A percentile compares a stretch with the other conserved stretches of the same genome.
Conservation (phyloP, 2,329 filamentous ascomycete genomes). For the Aciculosporium take region DNA sequence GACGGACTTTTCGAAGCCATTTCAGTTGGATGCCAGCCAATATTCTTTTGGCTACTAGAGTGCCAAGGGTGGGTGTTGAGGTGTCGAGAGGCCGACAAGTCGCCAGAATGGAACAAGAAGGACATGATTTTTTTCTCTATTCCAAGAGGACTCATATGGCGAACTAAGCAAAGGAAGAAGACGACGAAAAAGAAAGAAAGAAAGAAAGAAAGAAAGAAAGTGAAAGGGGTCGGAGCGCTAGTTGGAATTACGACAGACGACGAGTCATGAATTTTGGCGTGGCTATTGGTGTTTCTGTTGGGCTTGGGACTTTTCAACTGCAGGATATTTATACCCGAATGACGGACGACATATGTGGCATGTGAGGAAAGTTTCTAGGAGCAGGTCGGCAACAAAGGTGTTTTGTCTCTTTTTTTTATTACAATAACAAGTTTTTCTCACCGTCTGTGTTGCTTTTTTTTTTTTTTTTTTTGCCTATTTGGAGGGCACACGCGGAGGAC, state of each 20-base stretch:
- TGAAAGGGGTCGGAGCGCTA: background rate
- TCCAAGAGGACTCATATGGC: background rate
- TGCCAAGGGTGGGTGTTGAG: too few species aligned
- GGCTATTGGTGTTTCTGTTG: slow-evolving; percentile 1
- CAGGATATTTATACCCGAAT: slow-evolving; percentile 17
- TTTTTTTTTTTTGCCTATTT: background rate
- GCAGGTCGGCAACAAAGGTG: background rate
- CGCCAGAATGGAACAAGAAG: background rate
- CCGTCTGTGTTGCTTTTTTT: too few species aligned
- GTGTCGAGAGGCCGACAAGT: background rate
- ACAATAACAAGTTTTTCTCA: too few species aligned
- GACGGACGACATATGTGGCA: slow-evolving; percentile 3
- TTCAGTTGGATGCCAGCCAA: slow-evolving; percentile 32
- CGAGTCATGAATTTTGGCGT: background rate
- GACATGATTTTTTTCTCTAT: background rate
- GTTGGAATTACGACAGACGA: background rate
- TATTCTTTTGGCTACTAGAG: slow-evolving; percentile 18
- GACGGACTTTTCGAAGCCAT: slow-evolving; percentile 37
- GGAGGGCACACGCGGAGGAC: too few species aligned
- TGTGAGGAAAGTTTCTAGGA: background rate
- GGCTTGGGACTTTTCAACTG: slow-evolving; percentile 9
- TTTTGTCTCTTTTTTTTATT: background rate
- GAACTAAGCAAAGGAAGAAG: too few species aligned
- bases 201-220: background rate
- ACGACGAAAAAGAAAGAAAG: background rate